phyloP scores from a whole-genome alignment of 2,329 filamentous ascomycete genomes.

The Aspergillus tubingensis region DNA sequence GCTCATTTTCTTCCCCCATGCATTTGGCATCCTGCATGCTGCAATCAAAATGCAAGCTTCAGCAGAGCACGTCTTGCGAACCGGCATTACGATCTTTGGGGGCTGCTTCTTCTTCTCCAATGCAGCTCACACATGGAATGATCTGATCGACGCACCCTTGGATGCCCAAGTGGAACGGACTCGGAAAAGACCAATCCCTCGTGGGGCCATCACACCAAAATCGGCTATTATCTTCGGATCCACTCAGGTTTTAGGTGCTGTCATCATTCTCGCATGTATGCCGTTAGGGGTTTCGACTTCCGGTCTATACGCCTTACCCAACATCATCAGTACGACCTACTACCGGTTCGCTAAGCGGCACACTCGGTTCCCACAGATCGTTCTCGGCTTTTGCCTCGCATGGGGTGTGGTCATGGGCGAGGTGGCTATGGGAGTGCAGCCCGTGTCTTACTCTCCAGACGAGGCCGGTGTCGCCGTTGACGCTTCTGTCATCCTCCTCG shows the following conservation, averaged over 20 bases:
- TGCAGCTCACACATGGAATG: constrained; percentile 72
- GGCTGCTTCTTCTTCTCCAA: constrained; percentile 85
- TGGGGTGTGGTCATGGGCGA: constrained; percentile 65
- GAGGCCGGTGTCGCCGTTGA: neutral
- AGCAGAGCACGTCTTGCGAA: constrained; percentile 56
- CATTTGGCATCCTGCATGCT: constrained; percentile 72
- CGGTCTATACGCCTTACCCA: constrained; percentile 8
- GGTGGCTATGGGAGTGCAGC: neutral
- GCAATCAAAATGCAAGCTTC: constrained; percentile 55
- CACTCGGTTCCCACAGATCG: constrained; percentile 82
- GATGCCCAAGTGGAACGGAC: constrained; percentile 79
- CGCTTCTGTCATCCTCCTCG: constrained; percentile 5
- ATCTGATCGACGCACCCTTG: constrained; percentile 85
- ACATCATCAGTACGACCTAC: constrained; percentile 8
- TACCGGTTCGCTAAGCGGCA: constrained; percentile 84
- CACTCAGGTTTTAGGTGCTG: constrained; percentile 51
- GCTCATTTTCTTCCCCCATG: constrained; percentile 83
- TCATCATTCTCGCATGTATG: neutral
- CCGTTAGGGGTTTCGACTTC: neutral
- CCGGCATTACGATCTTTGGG: constrained; percentile 6
- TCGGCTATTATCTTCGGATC: constrained; percentile 75
- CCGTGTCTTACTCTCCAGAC: neutral
- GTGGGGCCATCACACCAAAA: constrained; percentile 72
- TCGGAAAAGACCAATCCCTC: constrained; percentile 69
- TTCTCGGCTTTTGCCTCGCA: constrained; percentile 81